These are phyloP conservation scores for Boechera retrofracta DNA, from an alignment of 345 rosid species.

Conservation along the genomic window DNA sequence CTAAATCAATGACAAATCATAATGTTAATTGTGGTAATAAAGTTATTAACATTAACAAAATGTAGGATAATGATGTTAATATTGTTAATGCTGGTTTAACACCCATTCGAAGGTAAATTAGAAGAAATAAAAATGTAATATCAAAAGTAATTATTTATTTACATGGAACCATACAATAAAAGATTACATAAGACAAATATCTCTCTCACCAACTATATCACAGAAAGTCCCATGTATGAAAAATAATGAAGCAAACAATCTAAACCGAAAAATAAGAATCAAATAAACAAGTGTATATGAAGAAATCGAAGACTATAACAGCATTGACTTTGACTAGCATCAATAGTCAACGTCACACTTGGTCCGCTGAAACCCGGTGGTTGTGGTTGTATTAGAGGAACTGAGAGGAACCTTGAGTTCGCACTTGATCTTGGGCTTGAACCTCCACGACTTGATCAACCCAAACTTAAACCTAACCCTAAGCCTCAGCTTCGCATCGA, in stretches of 20 bases:
- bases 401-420: slow-evolving; percentile 62
- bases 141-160: slow-evolving; percentile 31
- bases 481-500: slow-evolving; percentile 59
- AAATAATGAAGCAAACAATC: not conserved
- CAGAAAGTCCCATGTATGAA: slow-evolving; percentile 3
- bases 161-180: slow-evolving; percentile 22
- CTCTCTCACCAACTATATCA: slow-evolving; percentile 11
- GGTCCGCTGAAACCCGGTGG: slow-evolving; percentile 40
- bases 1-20: not conserved
- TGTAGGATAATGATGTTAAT: not conserved
- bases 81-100: not conserved
- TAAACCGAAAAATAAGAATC: not conserved
- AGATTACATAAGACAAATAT: not conserved
- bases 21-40: not conserved
- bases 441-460: slow-evolving; percentile 53
- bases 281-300: slow-evolving; percentile 7
- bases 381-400: slow-evolving; percentile 38
- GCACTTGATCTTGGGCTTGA: slow-evolving; percentile 64
- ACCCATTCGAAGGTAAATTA: too few species aligned
- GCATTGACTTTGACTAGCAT: slow-evolving; percentile 17
- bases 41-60: not conserved
- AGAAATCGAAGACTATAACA: not conserved
- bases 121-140: not conserved
- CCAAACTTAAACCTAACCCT: slow-evolving; percentile 74
- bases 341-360: slow-evolving; percentile 58